Conservation (phyloP, 1,284 basidiomycete species). For the Schizophyllum amplum region DNA sequence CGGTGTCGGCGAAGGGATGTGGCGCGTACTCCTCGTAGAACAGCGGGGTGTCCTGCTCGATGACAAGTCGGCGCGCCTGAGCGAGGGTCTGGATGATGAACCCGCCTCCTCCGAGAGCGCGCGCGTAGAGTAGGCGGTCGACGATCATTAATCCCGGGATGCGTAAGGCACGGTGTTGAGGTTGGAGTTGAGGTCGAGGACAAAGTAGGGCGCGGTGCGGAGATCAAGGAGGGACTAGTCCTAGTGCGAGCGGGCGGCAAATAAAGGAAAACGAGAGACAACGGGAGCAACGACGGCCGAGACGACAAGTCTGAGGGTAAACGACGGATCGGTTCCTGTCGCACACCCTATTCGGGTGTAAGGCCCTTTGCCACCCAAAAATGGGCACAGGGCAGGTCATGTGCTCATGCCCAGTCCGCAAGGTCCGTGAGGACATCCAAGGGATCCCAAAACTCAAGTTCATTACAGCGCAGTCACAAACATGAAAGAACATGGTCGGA, state of each 20-base stretch:
- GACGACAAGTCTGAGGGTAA: background rate
- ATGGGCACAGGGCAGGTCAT: background rate
- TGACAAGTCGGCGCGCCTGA: slow-evolving; percentile 12
- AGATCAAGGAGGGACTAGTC: background rate
- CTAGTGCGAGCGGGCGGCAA: background rate
- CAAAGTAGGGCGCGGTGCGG: background rate
- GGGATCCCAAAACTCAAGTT: too few relatives aligned
- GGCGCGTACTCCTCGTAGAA: slow-evolving; percentile 9
- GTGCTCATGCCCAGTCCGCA: too few relatives aligned
- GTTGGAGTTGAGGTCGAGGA: background rate
- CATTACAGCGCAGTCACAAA: too few relatives aligned
- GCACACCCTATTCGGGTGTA: background rate
- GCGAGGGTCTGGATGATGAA: slow-evolving; percentile 13
- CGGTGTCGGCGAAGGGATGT: slow-evolving; percentile 6
- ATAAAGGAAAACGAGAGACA: background rate
- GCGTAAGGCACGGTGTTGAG: background rate
- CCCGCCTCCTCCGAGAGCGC: slow-evolving; percentile 12
- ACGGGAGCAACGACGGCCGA: background rate
- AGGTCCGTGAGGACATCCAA: too few relatives aligned
- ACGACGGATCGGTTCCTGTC: background rate
- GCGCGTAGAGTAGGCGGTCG: slow-evolving; percentile 11
- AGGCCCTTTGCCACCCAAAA: background rate
- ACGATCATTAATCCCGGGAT: slow-evolving; percentile 6
- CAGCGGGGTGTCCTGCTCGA: background rate
- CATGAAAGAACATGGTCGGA: too few relatives aligned